Base-by-base conservation (phyloP, 2,329 filamentous ascomycete genomes). In the Basipetospora sp. region DNA sequence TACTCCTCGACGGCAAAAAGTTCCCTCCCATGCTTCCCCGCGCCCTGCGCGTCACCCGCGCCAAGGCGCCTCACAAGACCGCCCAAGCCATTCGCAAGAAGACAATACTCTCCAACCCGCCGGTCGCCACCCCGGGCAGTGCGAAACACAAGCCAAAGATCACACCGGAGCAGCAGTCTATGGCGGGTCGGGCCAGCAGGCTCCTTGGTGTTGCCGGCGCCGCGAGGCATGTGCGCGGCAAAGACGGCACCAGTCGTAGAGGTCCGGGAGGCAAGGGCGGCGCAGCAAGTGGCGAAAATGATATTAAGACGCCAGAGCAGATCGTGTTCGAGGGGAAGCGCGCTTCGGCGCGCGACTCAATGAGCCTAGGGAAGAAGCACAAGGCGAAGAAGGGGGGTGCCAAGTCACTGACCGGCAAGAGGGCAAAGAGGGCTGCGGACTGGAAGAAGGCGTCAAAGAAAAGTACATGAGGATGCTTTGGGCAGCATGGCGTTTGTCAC, bases 21-120 rank as follows among this genome's bases (percentile, higher is more conserved):
- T 96, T 87, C 52, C 86, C 88, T 13, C 88, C 88, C 14, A 78
- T 94, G 73, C 74, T 96, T n/a, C 88, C 88, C 8, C 77, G 90
- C 32, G 72, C 78, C 46, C 67, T 98, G 25, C 80, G 90, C 38
- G 87, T 98, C 33, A 80, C 75, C 34, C 77, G 90, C 43, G 90
- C 90, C 52, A 88, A 86, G 58, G 80, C 80, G 41, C 71, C 70
- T 26, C 67, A 70, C 51, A 74, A 74, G 57, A 76, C 71, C 5
- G 55, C 59, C 28, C 57, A 66, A 19, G 69, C 70, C 38, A 55
- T 72, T 46, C 69, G 64, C 41, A 52, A 69, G 44, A 30, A 31
- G n/a, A 15, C 13, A 13, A 67, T 61, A 43, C 59, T 61, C 41
- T 46, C 48, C 45, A 63, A 47, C 46, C 55, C 48, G 47, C 50